Conservation (phyloP, 2,329 filamentous ascomycete species). For the Emydomyces testavorans region DNA sequence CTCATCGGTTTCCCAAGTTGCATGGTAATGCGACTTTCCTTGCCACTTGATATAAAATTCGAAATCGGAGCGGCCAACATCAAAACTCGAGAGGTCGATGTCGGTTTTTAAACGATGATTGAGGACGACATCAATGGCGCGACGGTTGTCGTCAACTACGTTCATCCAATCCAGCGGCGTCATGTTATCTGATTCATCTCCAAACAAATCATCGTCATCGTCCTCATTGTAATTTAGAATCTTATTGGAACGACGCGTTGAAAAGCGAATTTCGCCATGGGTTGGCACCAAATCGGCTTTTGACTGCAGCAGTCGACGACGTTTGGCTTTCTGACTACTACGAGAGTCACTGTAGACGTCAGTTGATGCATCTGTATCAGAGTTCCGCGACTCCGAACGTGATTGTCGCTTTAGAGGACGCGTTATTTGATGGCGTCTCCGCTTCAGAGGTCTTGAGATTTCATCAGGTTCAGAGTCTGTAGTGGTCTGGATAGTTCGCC, state of each 20-base stretch:
- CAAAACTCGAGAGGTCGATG: slow-evolving; percentile 32
- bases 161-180: slow-evolving; percentile 60
- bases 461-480: slow-evolving; percentile 62
- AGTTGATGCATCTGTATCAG: slow-evolving; percentile 54
- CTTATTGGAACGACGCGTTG: slow-evolving; percentile 70
- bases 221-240: slow-evolving; percentile 59
- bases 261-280: slow-evolving; percentile 78
- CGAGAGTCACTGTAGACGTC: slow-evolving; percentile 69
- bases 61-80: slow-evolving; percentile 54
- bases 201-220: slow-evolving; percentile 47
- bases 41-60: slow-evolving; percentile 96
- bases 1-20: slow-evolving; percentile 81
- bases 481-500: slow-evolving; percentile 52
- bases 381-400: slow-evolving; percentile 42
- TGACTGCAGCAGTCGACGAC: slow-evolving; percentile 56
- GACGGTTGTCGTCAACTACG: slow-evolving; percentile 58
- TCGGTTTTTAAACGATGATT: slow-evolving; percentile 71
- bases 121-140: slow-evolving; percentile 82
- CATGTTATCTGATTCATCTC: slow-evolving; percentile 46
- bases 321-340: slow-evolving; percentile 61
- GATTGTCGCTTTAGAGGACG: slow-evolving; percentile 39
- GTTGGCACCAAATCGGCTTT: slow-evolving; percentile 53
- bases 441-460: slow-evolving; percentile 39
- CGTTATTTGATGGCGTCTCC: slow-evolving; percentile 38
- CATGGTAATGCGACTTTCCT: slow-evolving; percentile 85